phyloP scores from a whole-genome alignment of 2,329 filamentous ascomycete genomes.

The Colletotrichum musae region DNA sequence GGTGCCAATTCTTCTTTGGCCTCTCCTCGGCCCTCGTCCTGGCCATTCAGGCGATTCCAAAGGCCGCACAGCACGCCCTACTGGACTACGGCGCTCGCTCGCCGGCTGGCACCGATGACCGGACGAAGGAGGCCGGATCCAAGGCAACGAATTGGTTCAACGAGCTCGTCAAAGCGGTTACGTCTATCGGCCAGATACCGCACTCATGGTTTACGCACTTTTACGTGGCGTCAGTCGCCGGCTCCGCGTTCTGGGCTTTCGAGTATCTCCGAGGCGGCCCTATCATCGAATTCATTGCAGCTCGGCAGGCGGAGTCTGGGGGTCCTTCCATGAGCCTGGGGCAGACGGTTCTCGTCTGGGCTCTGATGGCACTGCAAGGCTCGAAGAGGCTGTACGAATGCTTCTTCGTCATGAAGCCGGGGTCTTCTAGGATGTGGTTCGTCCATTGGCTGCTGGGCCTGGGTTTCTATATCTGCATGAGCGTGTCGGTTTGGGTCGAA shows the following conservation, averaged over 20 bases:
- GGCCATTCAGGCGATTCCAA: conserved; percentile 60
- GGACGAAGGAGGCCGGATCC: conserved; percentile 27
- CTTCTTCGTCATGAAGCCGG: conserved; percentile 74
- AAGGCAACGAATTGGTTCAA: conserved; percentile 18
- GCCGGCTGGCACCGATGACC: conserved; percentile 43
- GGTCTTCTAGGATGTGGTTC: conserved; percentile 85
- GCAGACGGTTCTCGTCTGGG: conserved; percentile 77
- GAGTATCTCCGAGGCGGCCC: conserved; percentile 72
- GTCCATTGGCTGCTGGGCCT: conserved; percentile 87
- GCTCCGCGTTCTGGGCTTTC: conserved; percentile 81
- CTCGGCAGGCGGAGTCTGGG: conserved; percentile 50
- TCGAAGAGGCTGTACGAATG: conserved; percentile 83
- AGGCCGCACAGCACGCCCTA: conserved; percentile 59
- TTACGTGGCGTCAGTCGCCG: conserved; percentile 79
- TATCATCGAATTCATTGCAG: conserved; percentile 64
- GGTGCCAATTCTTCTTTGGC: conserved; percentile 65
- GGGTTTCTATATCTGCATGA: conserved; percentile 81
- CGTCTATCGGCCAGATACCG: conserved; percentile 74
- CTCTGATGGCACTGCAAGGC: conserved; percentile 83
- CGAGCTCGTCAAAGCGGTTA: conserved; percentile 42
- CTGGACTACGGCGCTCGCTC: conserved; percentile 67
- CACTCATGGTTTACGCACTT: conserved; percentile 94
- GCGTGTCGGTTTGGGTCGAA: conserved; percentile 87
- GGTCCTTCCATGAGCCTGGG: conserved; percentile 67
- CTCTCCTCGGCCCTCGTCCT: conserved; percentile 58